phyloP scores from a whole-genome alignment of 78 protist genomes.

The Pigoraptor vietnamica region DNA sequence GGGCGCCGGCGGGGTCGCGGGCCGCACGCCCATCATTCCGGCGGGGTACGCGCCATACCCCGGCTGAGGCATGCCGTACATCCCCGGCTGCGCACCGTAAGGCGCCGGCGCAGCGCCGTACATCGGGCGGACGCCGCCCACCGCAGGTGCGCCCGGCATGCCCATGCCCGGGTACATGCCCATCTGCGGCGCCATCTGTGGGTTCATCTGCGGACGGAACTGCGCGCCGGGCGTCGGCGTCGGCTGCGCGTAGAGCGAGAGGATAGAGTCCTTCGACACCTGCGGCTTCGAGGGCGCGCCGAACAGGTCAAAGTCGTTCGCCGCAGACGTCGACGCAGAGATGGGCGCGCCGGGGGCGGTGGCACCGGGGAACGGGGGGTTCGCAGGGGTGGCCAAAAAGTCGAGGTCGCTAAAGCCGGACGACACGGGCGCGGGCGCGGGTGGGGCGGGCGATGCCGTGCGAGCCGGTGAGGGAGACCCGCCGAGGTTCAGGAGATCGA shows the following conservation, averaged over 20 bases:
- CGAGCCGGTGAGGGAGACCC: too few species aligned
- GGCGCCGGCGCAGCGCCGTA: background rate
- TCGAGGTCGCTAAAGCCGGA: background rate
- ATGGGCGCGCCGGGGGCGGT: background rate
- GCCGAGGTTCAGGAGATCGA: background rate
- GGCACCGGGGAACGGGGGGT: too few species aligned
- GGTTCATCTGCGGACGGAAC: background rate
- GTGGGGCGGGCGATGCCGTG: background rate
- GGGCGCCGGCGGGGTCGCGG: background rate
- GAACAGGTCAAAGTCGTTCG: background rate
- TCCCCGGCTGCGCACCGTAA: background rate
- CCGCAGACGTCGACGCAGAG: background rate
- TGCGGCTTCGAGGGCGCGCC: background rate
- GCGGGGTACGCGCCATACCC: background rate
- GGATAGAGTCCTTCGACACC: background rate
- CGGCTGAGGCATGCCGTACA: background rate
- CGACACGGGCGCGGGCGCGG: background rate
- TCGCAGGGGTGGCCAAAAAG: background rate
- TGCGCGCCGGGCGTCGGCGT: background rate
- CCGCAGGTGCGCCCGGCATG: too few species aligned
- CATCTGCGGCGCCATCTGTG: background rate
- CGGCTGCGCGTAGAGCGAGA: background rate
- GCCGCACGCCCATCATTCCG: background rate
- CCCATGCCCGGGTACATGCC: background rate
- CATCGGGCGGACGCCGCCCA: too few species aligned